phyloP scores from a whole-genome alignment of 2,329 filamentous ascomycete species.

The Alternaria rosae region DNA sequence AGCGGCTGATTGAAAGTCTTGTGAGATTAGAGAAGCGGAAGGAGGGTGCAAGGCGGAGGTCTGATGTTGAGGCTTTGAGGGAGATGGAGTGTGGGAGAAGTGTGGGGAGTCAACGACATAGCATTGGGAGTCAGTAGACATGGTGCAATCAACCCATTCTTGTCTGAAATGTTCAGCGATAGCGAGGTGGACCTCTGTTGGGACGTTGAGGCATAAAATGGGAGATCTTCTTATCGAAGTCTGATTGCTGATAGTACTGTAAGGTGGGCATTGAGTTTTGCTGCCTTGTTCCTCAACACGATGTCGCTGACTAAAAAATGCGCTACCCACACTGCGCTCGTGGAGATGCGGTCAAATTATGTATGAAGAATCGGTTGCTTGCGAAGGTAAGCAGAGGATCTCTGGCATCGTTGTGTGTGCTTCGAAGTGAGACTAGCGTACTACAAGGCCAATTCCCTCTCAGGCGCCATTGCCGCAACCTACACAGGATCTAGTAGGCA shows the following conservation, averaged over 20 bases:
- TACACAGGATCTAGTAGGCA: too few species aligned
- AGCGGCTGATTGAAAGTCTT: constrained; percentile 71
- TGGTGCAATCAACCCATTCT: background rate
- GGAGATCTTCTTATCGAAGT: too few species aligned
- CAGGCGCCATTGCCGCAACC: too few species aligned
- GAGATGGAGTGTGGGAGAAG: constrained; percentile 2
- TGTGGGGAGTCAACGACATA: background rate
- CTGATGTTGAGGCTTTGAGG: constrained; percentile 2
- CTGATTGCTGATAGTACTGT: too few species aligned
- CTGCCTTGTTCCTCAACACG: background rate
- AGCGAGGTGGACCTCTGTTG: background rate
- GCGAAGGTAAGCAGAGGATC: too few species aligned
- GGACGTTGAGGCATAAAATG: background rate
- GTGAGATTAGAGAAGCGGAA: constrained; percentile 45
- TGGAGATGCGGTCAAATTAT: too few species aligned
- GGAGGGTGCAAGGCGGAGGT: constrained; percentile 15
- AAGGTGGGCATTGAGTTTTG: background rate
- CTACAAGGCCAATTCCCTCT: too few species aligned
- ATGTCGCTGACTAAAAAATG: background rate
- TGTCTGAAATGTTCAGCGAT: background rate
- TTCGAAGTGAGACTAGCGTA: background rate
- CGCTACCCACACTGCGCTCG: too few species aligned
- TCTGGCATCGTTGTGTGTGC: background rate
- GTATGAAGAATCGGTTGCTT: too few species aligned
- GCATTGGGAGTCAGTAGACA: background rate